Conservation (phyloP, 805 yeast species). For the fission yeast (Schizosaccharomyces pombe) region DNA sequence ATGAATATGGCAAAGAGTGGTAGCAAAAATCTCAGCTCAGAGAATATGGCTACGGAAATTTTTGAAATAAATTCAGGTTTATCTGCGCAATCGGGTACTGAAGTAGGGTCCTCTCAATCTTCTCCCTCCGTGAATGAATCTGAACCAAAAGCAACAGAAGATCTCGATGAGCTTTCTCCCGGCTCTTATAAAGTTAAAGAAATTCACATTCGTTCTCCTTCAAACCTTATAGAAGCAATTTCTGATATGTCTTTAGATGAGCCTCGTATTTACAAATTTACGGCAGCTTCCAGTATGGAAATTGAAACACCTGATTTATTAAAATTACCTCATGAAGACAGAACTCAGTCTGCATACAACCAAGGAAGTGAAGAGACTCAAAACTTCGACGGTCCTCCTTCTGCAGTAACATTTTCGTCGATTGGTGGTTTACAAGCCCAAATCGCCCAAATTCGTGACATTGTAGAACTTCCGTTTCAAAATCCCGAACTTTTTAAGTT, state of each 20-base stretch:
- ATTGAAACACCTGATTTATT: too few relatives aligned
- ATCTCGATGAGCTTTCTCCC: not conserved
- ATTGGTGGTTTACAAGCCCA: constrained; percentile 64
- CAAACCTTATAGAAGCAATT: not conserved
- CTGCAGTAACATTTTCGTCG: constrained; percentile 20
- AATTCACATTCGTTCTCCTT: not conserved
- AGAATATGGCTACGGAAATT: not conserved
- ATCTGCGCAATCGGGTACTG: not conserved
- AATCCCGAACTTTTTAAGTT: constrained; percentile 53
- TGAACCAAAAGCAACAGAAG: not conserved
- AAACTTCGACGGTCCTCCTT: not conserved
- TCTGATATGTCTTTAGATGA: not conserved
- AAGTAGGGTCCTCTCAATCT: not conserved
- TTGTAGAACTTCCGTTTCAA: constrained; percentile 59
- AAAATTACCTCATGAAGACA: too few relatives aligned
- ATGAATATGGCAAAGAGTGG: not conserved
- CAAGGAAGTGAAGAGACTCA: too few relatives aligned
- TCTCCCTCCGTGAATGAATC: not conserved
- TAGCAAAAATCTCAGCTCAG: not conserved
- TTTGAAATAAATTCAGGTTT: too few relatives aligned
- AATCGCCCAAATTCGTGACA: constrained; percentile 33
- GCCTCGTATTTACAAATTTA: not conserved
- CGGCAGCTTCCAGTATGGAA: not conserved
- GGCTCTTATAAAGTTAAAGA: not conserved
- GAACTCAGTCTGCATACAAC: too few relatives aligned